Evolutionary conservation across 805 yeast genomes (phyloP).

Genomic region (Maudiozyma bulderi): DNA sequence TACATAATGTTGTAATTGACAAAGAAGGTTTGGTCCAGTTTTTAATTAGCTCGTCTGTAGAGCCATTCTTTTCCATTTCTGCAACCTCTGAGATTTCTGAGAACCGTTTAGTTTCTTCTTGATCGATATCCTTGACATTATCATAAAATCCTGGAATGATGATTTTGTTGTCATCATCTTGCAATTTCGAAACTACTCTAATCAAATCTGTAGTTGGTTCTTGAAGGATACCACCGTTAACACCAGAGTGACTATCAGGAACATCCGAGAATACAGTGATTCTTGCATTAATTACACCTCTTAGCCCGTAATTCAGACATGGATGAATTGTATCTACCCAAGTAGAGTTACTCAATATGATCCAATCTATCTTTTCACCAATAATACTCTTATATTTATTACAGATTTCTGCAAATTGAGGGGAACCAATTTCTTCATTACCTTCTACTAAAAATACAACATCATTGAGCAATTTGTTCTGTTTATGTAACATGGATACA

Average conservation of each 20-base stretch:
- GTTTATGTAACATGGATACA: constrained; percentile 58
- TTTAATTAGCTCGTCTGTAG: constrained; percentile 49
- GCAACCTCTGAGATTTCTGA: constrained; percentile 45
- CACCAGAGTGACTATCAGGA: constrained; percentile 93
- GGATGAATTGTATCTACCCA: constrained; percentile 90
- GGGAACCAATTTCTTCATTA: constrained; percentile 89
- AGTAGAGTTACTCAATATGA: constrained; percentile 78
- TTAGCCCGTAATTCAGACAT: constrained; percentile 84
- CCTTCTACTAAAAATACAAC: constrained; percentile 85
- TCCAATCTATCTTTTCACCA: constrained; percentile 71
- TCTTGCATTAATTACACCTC: constrained; percentile 83
- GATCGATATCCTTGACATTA: constrained; percentile 48
- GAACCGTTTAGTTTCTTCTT: constrained; percentile 51
- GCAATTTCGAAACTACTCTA: constrained; percentile 56
- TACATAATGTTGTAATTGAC: constrained; percentile 73
- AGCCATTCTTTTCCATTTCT: constrained; percentile 19
- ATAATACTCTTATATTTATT: constrained; percentile 40
- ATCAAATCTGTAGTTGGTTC: constrained; percentile 88
- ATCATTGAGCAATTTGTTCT: constrained; percentile 50
- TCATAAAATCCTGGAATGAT: constrained; percentile 63
- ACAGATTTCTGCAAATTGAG: constrained; percentile 71
- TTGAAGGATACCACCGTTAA: constrained; percentile 82
- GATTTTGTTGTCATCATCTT: constrained; percentile 46
- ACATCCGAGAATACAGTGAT: constrained; percentile 59
- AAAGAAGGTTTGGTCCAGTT: constrained; percentile 89